Evolutionary conservation across 208 protist species (phyloP), one percentile per base, ranked within the genome.

Genomic region (Crithidia bombi): DNA sequence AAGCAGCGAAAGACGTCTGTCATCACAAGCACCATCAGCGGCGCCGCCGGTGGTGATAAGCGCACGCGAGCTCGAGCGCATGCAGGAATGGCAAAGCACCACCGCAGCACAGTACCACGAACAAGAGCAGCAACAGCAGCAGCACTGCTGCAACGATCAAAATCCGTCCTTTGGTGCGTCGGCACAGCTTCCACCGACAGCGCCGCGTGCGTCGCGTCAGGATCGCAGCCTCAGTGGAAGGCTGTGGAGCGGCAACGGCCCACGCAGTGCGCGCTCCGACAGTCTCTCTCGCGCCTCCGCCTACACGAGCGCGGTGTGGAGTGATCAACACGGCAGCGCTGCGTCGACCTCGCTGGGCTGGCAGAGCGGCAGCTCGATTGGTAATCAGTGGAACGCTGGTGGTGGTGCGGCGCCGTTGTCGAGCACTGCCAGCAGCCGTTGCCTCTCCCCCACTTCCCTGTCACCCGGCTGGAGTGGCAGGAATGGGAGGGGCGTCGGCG

Each of bases 271-370:
- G 47, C 57, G 71, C 41, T 71, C 64, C n/a, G 64, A 51, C 30
- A 70, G 71, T 50, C 21, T 61, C 11, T 77, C 64, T 1, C 64
- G 71, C n/a, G 71, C 46, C 19, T 69, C 70, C 6, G 46, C 71
- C 12, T 65, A 26, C 38, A 2, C 39, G 0, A 36, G n/a, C 28
- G 14, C 25, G 41, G 21, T 11, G 28, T 69, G 70, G 51, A 62
- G 69, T 36, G 63, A n/a, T 5, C 44, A 28, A 5, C 59, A 19
- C 33, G 26, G 23, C 15, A 64, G 38, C 46, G 17, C 28, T n/a
- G 63, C 28, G 35, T 23, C n/a, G 41, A 76, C 63, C 23, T 58
- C 70, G 23, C 52, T 74, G 1, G 59, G 44, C 14, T 43, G 46
- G 57, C 58, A 32, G 12, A 66, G 21, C 2, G n/a, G 23, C 23